Conservation (phyloP, 2,329 filamentous ascomycete genomes). For the Exserohilum turcica region DNA sequence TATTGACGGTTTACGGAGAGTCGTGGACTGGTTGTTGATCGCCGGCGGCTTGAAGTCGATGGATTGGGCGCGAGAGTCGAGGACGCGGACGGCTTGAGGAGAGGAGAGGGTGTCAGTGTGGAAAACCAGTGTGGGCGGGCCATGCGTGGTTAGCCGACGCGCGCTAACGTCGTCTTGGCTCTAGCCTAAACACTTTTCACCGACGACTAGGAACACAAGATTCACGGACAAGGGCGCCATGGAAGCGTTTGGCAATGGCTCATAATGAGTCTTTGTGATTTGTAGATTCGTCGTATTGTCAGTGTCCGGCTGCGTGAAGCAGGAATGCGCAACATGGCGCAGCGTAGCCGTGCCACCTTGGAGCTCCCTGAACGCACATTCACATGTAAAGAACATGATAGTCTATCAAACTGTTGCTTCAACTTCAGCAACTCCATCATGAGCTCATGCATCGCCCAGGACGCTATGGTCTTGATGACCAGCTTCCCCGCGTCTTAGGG, state of each 20-base stretch:
- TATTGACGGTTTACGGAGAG: constrained; percentile 46
- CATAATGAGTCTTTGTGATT: not conserved
- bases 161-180: not conserved
- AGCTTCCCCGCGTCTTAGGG: constrained; percentile 1
- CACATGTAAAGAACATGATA: not conserved
- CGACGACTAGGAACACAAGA: not conserved
- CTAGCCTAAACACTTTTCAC: not conserved
- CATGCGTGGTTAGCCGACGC: constrained; percentile 1
- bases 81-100: constrained; percentile 40
- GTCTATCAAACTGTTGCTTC: not conserved
- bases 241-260: not conserved
- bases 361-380: not conserved
- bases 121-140: constrained; percentile 3
- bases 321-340: not conserved
- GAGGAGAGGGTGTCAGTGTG: constrained; percentile 3
- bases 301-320: too few relatives aligned
- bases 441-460: not conserved
- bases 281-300: not conserved
- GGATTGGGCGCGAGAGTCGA: constrained; percentile 43
- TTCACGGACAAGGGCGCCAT: not conserved
- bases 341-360: not conserved
- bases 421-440: not conserved
- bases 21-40: constrained; percentile 34
- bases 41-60: constrained; percentile 40
- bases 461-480: constrained; percentile 1